Evolutionary conservation across 805 yeast genomes (phyloP).

Genomic region (Tetrapisispora arboricola): DNA sequence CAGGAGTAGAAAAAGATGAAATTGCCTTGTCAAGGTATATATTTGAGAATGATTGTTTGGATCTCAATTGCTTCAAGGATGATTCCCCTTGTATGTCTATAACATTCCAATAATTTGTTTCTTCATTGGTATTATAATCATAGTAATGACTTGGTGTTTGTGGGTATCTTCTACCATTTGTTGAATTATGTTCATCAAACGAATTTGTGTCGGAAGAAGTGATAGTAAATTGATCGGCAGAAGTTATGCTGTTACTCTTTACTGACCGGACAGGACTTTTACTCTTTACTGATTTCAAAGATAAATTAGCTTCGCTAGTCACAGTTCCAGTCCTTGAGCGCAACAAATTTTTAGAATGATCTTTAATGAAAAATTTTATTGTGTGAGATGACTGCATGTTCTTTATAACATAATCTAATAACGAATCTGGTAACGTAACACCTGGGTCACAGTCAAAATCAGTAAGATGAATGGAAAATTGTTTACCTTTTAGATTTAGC

Average conservation of each 20-base stretch:
- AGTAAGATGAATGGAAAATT: constrained; percentile 45
- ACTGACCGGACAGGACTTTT: constrained; percentile 22
- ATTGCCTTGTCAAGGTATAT: constrained; percentile 4
- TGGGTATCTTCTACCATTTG: constrained; percentile 21
- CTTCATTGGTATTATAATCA: constrained; percentile 18
- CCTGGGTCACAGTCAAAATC: constrained; percentile 58
- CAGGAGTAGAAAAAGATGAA: constrained; percentile 6
- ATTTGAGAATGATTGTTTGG: constrained; percentile 5
- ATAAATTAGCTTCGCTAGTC: constrained; percentile 9
- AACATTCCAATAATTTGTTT: constrained; percentile 22
- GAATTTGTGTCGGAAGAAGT: constrained; percentile 25
- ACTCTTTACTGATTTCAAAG: constrained; percentile 16
- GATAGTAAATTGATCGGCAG: constrained; percentile 22
- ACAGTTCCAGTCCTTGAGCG: constrained; percentile 14
- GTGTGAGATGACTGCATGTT: constrained; percentile 28
- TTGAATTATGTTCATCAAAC: constrained; percentile 21
- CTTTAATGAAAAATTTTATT: constrained; percentile 22
- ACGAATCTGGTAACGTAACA: constrained; percentile 41
- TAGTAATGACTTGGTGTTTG: constrained; percentile 27
- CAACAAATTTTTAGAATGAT: constrained; percentile 13
- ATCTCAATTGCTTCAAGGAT: constrained; percentile 7
- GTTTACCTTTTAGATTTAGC: constrained; percentile 23
- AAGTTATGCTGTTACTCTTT: constrained; percentile 17
- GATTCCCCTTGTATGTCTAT: constrained; percentile 15
- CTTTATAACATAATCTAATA: constrained; percentile 31